These are phyloP conservation scores for Hyaloscypha bicolor DNA, from an alignment of 495 filamentous ascomycete genomes.

Conservation along the genomic window DNA sequence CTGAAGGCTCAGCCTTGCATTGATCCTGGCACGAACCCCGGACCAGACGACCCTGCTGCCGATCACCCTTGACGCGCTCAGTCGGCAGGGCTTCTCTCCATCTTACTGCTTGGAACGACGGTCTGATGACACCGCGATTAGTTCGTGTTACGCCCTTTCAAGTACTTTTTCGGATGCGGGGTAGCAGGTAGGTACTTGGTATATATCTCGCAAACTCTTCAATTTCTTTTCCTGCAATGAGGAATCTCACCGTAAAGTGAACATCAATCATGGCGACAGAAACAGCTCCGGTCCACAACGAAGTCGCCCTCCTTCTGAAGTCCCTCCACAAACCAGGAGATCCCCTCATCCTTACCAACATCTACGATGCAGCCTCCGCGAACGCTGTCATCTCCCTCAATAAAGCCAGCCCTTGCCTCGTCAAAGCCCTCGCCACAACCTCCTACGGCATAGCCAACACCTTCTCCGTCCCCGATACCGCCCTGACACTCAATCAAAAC, in stretches of 20 bases:
- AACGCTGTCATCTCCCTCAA: conserved; percentile 44
- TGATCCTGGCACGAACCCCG: background rate
- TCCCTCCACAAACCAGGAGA: conserved; percentile 49
- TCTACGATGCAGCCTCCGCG: conserved; percentile 52
- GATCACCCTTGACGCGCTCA: background rate
- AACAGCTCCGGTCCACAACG: background rate
- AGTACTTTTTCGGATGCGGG: background rate
- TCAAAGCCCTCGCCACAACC: conserved; percentile 53
- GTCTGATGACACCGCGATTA: background rate
- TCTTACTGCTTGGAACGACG: background rate
- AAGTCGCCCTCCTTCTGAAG: background rate
- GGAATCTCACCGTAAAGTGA: no score
- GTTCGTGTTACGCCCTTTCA: background rate
- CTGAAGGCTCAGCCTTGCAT: background rate
- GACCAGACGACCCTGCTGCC: background rate
- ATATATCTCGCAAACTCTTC: background rate
- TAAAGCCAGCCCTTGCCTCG: conserved; percentile 8
- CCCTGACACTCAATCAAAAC: conserved; percentile 43
- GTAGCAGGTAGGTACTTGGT: background rate
- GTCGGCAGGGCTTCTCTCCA: background rate
- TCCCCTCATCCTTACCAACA: conserved; percentile 55
- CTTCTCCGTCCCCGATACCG: conserved; percentile 44
- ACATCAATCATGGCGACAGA: background rate
- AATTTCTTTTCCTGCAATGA: background rate
- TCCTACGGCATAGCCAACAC: conserved; percentile 51